Conservation (phyloP, 2,329 filamentous ascomycete species). For the Alternaria infectoria region DNA sequence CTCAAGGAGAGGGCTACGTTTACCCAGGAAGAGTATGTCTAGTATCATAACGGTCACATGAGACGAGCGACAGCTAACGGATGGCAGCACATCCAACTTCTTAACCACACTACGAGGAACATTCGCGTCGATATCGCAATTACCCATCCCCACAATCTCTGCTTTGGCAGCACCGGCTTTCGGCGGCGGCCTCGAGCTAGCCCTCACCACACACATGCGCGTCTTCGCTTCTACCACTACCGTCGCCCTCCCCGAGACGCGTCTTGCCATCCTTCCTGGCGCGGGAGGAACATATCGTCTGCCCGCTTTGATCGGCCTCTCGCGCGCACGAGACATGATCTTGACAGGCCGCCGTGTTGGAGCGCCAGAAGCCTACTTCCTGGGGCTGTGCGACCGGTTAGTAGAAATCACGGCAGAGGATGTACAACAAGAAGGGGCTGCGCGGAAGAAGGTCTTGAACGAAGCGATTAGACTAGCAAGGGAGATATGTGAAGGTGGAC, state of each 20-base stretch:
- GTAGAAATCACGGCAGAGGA: constrained; percentile 75
- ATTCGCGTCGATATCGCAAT: constrained; percentile 72
- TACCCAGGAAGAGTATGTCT: constrained; percentile 74
- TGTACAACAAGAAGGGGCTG: constrained; percentile 56
- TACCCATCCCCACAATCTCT: constrained; percentile 89
- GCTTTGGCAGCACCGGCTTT: constrained; percentile 86
- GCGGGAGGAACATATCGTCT: constrained; percentile 92
- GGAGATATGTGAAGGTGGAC: constrained; percentile 89
- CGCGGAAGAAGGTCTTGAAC: constrained; percentile 71
- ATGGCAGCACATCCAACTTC: constrained; percentile 76
- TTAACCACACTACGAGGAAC: constrained; percentile 77
- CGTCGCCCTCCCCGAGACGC: constrained; percentile 87
- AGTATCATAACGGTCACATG: neutral
- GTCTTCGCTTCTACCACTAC: constrained; percentile 80
- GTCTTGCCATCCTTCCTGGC: constrained; percentile 91
- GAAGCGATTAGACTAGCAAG: constrained; percentile 79
- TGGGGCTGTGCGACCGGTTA: constrained; percentile 88
- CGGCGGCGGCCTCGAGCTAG: constrained; percentile 92
- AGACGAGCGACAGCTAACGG: constrained; percentile 14
- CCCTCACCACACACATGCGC: constrained; percentile 86
- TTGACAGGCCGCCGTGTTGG: constrained; percentile 86
- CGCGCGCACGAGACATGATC: constrained; percentile 86
- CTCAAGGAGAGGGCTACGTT: constrained; percentile 86
- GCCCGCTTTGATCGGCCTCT: constrained; percentile 77
- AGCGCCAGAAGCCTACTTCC: constrained; percentile 85